Evolutionary conservation across 371 early-diverging fungal species (phyloP).

Genomic region (Haplosporangium sp.): DNA sequence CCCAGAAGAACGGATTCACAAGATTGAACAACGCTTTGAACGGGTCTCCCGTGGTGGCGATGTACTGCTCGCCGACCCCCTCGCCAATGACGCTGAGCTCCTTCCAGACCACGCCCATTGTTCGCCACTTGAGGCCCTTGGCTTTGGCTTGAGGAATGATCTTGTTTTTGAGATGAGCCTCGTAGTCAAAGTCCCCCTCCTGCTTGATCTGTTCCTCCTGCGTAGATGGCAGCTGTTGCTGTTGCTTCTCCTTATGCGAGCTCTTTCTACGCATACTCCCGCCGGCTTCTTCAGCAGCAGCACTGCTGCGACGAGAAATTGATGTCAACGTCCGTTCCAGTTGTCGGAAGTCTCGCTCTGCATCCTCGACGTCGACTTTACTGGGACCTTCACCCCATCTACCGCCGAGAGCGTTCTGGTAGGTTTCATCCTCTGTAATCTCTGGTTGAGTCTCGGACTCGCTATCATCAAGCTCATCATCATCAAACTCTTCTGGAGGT

Average conservation of each 20-base stretch:
- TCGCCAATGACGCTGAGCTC: constrained; percentile 47
- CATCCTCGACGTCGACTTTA: constrained; percentile 39
- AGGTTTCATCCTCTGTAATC: constrained; percentile 27
- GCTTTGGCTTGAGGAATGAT: constrained; percentile 13
- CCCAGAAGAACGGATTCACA: constrained; percentile 50
- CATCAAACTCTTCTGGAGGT: constrained; percentile 21
- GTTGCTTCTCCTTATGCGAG: constrained; percentile 9
- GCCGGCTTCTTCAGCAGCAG: constrained; percentile 1
- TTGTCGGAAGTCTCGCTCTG: constrained; percentile 30
- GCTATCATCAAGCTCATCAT: constrained; percentile 15
- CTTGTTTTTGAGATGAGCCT: constrained; percentile 18
- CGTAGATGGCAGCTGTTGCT: neutral
- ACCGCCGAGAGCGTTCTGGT: constrained; percentile 34
- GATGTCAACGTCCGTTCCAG: constrained; percentile 32
- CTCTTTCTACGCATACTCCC: constrained; percentile 15
- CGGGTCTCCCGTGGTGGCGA: constrained; percentile 34
- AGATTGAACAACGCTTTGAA: constrained; percentile 43
- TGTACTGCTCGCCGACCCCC: constrained; percentile 42
- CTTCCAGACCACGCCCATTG: constrained; percentile 58
- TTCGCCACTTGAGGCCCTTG: constrained; percentile 59
- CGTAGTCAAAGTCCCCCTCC: constrained; percentile 36
- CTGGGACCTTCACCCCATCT: constrained; percentile 52
- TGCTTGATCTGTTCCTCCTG: constrained; percentile 16
- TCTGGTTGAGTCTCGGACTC: constrained; percentile 5
- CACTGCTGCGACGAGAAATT: constrained; percentile 23